Evolutionary conservation across 495 filamentous ascomycete species (phyloP).

Genomic region (Cercophora samala): DNA sequence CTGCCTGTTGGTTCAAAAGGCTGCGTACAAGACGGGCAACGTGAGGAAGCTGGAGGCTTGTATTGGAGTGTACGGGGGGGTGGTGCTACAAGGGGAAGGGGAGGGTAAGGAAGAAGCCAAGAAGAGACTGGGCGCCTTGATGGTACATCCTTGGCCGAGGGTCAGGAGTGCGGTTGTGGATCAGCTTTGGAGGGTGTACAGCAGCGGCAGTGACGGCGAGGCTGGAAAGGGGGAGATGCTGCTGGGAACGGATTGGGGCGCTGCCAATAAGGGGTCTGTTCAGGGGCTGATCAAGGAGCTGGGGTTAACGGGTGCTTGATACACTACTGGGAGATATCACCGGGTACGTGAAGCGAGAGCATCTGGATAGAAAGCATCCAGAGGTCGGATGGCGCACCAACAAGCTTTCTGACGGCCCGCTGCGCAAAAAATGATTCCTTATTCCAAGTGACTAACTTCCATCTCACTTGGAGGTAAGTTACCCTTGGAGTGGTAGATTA

Average conservation of each 20-base stretch:
- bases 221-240: conserved; percentile 33
- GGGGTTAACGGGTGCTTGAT: conserved; percentile 4
- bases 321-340: too few species aligned
- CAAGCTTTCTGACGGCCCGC: neutral
- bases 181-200: conserved; percentile 43
- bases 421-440: neutral
- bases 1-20: conserved; percentile 67
- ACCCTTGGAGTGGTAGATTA: neutral
- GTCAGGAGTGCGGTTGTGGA: conserved; percentile 44
- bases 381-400: neutral
- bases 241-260: neutral
- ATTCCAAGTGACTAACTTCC: too few species aligned
- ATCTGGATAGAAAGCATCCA: neutral
- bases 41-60: conserved; percentile 75
- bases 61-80: conserved; percentile 68
- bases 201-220: conserved; percentile 34
- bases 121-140: conserved; percentile 43
- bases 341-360: too few species aligned
- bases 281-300: neutral
- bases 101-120: conserved; percentile 40
- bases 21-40: conserved; percentile 77
- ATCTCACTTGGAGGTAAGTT: neutral
- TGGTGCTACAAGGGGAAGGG: conserved; percentile 37
- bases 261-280: neutral
- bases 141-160: conserved; percentile 49